Evolutionary conservation across 805 yeast species (phyloP).

Genomic region (Metschnikowia amazonensis): DNA sequence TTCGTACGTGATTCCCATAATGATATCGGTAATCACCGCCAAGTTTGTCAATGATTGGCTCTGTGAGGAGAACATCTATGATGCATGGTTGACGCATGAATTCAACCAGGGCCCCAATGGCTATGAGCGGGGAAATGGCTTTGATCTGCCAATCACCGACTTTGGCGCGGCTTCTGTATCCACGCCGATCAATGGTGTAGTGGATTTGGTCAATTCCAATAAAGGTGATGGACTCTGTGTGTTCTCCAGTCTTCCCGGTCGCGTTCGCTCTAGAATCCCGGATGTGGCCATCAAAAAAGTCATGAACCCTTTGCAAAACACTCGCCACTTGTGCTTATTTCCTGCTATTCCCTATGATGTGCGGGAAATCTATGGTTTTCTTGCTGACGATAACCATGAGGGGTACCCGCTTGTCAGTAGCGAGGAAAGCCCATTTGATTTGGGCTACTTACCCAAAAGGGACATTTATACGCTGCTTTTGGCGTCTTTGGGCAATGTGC

Average conservation of each 20-base stretch:
- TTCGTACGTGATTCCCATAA: constrained; percentile 77
- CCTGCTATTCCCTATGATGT: constrained; percentile 26
- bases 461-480: constrained; percentile 19
- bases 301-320: constrained; percentile 29
- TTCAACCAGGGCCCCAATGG: constrained; percentile 23
- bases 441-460: constrained; percentile 36
- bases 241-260: constrained; percentile 28
- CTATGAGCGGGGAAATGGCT: no score
- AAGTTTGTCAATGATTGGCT: constrained; percentile 68
- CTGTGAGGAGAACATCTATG: constrained; percentile 60
- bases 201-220: constrained; percentile 25
- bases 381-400: constrained; percentile 35
- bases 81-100: constrained; percentile 34
- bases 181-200: neutral
- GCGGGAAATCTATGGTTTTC: constrained; percentile 17
- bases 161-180: no score
- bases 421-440: constrained; percentile 21
- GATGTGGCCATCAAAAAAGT: constrained; percentile 25
- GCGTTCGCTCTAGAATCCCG: constrained; percentile 30
- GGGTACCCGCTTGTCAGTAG: constrained; percentile 38
- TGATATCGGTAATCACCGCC: constrained; percentile 76
- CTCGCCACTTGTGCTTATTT: constrained; percentile 30
- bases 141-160: no score
- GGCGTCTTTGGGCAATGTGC: constrained; percentile 14
- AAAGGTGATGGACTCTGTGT: constrained; percentile 39